Conservation (phyloP, 768 basidiomycete species). For the Kwoniella mangroviensis region DNA sequence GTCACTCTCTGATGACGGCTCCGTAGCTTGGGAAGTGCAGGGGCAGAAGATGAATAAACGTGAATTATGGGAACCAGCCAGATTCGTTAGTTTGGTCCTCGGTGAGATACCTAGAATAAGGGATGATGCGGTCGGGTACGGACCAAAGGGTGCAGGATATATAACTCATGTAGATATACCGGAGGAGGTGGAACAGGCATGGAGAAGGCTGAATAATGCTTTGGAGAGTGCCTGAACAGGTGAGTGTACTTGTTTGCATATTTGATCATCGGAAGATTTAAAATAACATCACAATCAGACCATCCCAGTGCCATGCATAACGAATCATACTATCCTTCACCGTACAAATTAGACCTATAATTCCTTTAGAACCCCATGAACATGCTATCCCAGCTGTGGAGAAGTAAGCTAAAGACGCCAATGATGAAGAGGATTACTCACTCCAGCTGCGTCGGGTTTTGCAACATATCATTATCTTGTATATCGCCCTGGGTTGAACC, state of each 20-base stretch:
- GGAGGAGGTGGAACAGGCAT: slow-evolving; percentile 13
- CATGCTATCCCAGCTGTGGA: slow-evolving; percentile 14
- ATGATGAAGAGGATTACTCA: background rate
- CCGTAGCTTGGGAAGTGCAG: background rate
- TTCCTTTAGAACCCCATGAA: slow-evolving; percentile 15
- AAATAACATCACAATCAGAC: too few relatives aligned
- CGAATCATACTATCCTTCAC: too few relatives aligned
- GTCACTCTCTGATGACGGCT: background rate
- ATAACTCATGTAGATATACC: slow-evolving; percentile 33
- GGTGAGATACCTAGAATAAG: slow-evolving; percentile 29
- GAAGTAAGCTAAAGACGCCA: background rate
- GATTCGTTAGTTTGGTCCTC: slow-evolving; percentile 23
- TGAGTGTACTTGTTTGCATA: too few relatives aligned
- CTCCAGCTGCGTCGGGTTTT: slow-evolving; percentile 7
- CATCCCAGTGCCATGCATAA: too few relatives aligned
- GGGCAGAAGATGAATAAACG: background rate
- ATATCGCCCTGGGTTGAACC: background rate
- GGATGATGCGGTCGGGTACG: slow-evolving; percentile 27
- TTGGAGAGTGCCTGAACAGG: background rate
- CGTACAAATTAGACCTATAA: background rate
- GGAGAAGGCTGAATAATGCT: slow-evolving; percentile 10
- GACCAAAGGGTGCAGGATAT: slow-evolving; percentile 26
- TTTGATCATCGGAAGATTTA: too few relatives aligned
- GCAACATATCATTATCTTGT: background rate
- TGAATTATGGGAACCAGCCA: slow-evolving; percentile 13